phyloP scores from a whole-genome alignment of 148 eudicot species.

The Amaranthus cruentus region DNA sequence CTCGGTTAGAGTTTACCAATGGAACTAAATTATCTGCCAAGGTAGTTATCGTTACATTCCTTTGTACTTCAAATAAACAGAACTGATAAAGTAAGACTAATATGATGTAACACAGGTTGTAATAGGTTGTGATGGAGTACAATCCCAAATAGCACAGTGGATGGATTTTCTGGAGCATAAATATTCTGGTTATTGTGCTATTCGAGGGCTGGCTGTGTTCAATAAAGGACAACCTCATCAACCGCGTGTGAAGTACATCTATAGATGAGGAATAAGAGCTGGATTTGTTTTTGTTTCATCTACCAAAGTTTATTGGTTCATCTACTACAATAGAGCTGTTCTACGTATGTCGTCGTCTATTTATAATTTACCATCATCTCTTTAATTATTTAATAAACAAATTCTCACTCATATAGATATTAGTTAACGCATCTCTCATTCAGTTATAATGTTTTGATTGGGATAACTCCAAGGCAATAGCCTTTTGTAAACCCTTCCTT shows the following conservation, averaged over 20 bases:
- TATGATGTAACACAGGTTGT: slow-evolving; percentile 9
- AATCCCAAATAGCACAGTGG: slow-evolving; percentile 73
- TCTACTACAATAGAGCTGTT: slow-evolving; percentile 58
- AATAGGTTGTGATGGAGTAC: slow-evolving; percentile 81
- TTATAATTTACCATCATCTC: no score
- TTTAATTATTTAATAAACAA: no score
- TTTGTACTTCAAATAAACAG: no score
- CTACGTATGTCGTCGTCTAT: slow-evolving; percentile 38
- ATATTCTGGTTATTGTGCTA: slow-evolving; percentile 66
- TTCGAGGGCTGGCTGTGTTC: slow-evolving; percentile 69
- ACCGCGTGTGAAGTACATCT: slow-evolving; percentile 52
- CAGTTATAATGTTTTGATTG: no score
- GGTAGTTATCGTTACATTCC: slow-evolving; percentile 28
- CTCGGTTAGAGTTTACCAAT: slow-evolving; percentile 43
- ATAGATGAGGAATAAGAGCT: slow-evolving; percentile 70
- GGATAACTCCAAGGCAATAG: no score
- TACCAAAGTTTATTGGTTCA: slow-evolving; percentile 84
- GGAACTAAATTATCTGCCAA: slow-evolving; percentile 61
- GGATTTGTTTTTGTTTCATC: slow-evolving; percentile 75
- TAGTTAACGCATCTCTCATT: no score
- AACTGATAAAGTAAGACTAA: no score
- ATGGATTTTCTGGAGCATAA: slow-evolving; percentile 78
- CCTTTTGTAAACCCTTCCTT: no score
- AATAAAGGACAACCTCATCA: slow-evolving; percentile 59
- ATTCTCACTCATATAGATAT: no score